Evolutionary conservation across 345 rosid genomes (phyloP).

Genomic region (Streptanthus diversifolius): DNA sequence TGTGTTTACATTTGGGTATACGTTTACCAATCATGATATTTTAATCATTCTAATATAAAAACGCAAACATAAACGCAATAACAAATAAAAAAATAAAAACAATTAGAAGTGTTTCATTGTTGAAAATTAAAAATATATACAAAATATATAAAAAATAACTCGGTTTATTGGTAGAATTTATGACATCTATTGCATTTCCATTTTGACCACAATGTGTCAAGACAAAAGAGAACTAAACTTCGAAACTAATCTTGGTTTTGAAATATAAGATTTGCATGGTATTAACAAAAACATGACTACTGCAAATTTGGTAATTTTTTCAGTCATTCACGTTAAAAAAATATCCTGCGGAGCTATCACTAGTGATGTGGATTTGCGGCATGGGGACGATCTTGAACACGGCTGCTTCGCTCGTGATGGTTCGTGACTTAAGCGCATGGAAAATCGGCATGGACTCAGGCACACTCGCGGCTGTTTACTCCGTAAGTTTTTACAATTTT

Average conservation of each 20-base stretch:
- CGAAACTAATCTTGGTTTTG: neutral
- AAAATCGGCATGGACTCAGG: constrained; percentile 68
- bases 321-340: constrained; percentile 72
- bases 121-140: no score
- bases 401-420: constrained; percentile 51
- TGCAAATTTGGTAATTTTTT: neutral
- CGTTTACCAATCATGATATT: neutral
- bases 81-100: no score
- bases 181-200: neutral
- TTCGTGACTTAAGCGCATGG: constrained; percentile 71
- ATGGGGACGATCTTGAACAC: constrained; percentile 65
- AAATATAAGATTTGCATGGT: neutral
- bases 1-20: neutral
- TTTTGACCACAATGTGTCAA: neutral
- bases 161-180: neutral
- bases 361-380: constrained; percentile 65
- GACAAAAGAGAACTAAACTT: neutral
- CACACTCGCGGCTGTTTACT: constrained; percentile 72
- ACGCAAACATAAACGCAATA: no score
- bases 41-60: neutral
- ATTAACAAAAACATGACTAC: neutral
- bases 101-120: no score
- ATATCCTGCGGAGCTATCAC: constrained; percentile 94
- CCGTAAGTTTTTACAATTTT: constrained; percentile 44
- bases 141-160: neutral